Conservation (phyloP, 192 early-diverging fungal genomes). For the Jimgerdemannia lactiflua region DNA sequence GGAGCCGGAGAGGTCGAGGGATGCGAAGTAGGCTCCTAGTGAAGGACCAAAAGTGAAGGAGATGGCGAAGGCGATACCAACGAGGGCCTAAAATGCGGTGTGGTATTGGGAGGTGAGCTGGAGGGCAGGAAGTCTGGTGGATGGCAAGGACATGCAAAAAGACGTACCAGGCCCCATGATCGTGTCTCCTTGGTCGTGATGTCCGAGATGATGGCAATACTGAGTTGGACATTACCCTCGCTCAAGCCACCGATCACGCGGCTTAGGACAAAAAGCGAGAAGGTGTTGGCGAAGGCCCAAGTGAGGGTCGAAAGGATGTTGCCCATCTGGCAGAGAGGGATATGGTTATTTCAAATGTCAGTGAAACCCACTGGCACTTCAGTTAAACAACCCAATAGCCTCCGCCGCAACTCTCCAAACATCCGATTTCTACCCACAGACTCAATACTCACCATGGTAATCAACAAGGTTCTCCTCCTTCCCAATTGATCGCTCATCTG, state of each 20-base stretch:
- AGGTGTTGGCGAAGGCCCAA: constrained; percentile 89
- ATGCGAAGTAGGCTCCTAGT: constrained; percentile 77
- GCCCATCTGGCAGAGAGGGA: constrained; percentile 56
- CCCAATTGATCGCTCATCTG: constrained; percentile 75
- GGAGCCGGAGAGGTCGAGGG: constrained; percentile 39
- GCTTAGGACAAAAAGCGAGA: constrained; percentile 80
- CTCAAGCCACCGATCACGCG: constrained; percentile 90
- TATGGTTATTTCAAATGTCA: neutral
- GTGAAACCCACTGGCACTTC: too few relatives aligned
- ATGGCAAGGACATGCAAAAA: neutral
- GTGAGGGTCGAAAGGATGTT: constrained; percentile 87
- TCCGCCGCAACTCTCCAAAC: too few relatives aligned
- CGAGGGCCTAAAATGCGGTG: constrained; percentile 63
- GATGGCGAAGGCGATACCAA: constrained; percentile 95
- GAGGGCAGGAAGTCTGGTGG: neutral
- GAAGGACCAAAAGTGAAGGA: constrained; percentile 96
- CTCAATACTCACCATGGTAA: constrained; percentile 69
- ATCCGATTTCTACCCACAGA: too few relatives aligned
- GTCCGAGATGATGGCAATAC: constrained; percentile 94
- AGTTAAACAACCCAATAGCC: too few relatives aligned
- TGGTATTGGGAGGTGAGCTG: neutral
- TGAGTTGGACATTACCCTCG: constrained; percentile 98
- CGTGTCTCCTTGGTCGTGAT: constrained; percentile 76
- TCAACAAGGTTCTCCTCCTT: constrained; percentile 73
- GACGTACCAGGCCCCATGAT: constrained; percentile 72